phyloP scores from a whole-genome alignment of 176 grass and related monocot species.

The Zea luxurians region DNA sequence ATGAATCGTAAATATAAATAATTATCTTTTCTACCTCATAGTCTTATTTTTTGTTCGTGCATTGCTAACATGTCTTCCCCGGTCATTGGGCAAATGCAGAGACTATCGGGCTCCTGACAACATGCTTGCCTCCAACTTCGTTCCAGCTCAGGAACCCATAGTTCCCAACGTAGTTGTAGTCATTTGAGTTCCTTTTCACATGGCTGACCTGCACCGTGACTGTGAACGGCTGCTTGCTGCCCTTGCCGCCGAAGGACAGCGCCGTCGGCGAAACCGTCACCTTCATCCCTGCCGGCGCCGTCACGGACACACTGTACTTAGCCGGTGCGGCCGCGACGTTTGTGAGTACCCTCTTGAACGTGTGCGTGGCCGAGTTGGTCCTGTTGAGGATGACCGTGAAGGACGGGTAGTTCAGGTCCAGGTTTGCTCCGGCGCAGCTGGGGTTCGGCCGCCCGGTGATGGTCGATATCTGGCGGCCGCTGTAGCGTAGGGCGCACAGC shows the following conservation, averaged over 20 bases:
- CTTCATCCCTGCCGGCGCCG: constrained; percentile 50
- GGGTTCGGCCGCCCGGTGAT: constrained; percentile 44
- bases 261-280: constrained; percentile 49
- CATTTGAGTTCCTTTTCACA: constrained; percentile 27
- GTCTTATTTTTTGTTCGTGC: constrained; percentile 20
- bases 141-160: constrained; percentile 79
- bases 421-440: constrained; percentile 43
- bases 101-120: constrained; percentile 69
- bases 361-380: constrained; percentile 38
- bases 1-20: constrained; percentile 17
- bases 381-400: constrained; percentile 66
- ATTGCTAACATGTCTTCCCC: constrained; percentile 12
- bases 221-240: constrained; percentile 57
- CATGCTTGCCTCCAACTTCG: constrained; percentile 70
- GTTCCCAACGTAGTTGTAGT: constrained; percentile 51
- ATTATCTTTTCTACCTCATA: constrained; percentile 23
- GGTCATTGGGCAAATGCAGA: constrained; percentile 52
- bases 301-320: constrained; percentile 40
- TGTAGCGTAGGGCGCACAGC: constrained; percentile 63
- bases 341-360: constrained; percentile 62
- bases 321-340: constrained; percentile 36
- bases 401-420: constrained; percentile 74
- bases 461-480: constrained; percentile 35
- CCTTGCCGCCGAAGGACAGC: constrained; percentile 53
- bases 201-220: constrained; percentile 52